These are phyloP conservation scores for Bocquillonia castaneifolia DNA, from an alignment of 441 rosid species.

Conservation along the genomic window DNA sequence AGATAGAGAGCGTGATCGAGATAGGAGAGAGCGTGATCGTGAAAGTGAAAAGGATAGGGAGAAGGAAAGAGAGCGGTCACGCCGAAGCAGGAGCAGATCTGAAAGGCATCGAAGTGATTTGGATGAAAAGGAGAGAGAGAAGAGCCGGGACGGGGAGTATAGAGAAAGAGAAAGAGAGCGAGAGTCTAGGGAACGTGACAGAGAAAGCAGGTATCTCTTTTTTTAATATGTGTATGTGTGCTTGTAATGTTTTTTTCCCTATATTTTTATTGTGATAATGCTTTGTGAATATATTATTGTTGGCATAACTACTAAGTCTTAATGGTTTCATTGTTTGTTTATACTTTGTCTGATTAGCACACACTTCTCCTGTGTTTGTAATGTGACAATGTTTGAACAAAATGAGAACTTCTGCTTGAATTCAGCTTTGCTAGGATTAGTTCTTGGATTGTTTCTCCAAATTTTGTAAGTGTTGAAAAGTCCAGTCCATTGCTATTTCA, in stretches of 20 bases:
- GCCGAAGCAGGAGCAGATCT: conserved; percentile 55
- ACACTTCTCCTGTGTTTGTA: background rate
- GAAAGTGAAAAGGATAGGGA: conserved; percentile 39
- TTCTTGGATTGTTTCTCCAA: background rate
- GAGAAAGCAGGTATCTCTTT: conserved; percentile 64
- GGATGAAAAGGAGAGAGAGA: conserved; percentile 48
- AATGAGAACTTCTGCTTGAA: background rate
- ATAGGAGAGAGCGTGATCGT: conserved; percentile 35
- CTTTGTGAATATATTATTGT: background rate
- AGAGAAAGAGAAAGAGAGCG: conserved; percentile 55
- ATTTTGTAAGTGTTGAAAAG: background rate
- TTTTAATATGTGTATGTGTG: background rate
- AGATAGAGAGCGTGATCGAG: conserved; percentile 37
- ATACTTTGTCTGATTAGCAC: background rate
- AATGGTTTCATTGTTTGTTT: background rate
- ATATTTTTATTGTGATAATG: background rate
- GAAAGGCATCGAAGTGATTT: conserved; percentile 55
- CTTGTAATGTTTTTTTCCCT: background rate
- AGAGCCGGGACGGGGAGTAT: conserved; percentile 49
- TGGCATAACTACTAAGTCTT: background rate
- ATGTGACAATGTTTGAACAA: background rate
- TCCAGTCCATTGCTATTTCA: background rate
- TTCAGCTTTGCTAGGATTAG: background rate
- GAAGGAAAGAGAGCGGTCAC: conserved; percentile 48
- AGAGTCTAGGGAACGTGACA: conserved; percentile 60